phyloP scores from a whole-genome alignment of 345 rosid genomes.

The Hibiscus mutabilis region DNA sequence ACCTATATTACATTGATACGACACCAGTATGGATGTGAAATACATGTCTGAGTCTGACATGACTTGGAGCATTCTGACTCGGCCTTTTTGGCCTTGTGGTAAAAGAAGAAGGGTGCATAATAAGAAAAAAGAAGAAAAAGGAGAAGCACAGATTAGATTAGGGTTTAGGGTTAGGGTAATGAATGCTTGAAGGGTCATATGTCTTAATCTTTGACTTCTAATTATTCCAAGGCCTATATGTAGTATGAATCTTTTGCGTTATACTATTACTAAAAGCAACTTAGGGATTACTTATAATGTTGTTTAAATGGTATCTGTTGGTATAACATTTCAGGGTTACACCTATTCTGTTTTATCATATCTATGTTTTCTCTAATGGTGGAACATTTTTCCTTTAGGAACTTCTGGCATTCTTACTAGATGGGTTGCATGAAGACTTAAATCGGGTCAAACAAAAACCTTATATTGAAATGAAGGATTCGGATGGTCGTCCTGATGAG shows the following conservation, averaged over 20 bases:
- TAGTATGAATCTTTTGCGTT: not conserved
- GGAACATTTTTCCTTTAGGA: conserved; percentile 35
- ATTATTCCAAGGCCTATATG: not conserved
- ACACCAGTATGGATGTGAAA: not conserved
- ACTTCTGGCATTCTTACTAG: conserved; percentile 81
- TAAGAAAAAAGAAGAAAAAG: not conserved
- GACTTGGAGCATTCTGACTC: not conserved
- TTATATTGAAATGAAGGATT: conserved; percentile 78
- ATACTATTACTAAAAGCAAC: not conserved
- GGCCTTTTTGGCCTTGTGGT: not conserved
- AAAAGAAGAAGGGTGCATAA: not conserved
- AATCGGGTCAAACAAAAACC: conserved; percentile 83
- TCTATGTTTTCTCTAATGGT: conserved; percentile 3
- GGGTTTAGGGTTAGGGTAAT: not conserved
- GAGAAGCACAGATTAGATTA: not conserved
- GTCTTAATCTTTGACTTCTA: not conserved
- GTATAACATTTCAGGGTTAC: not conserved
- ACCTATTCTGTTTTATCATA: not conserved
- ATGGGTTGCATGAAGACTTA: conserved; percentile 93
- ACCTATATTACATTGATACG: not conserved
- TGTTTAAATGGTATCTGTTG: not conserved
- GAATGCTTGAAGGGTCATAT: not conserved
- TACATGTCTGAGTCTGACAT: not conserved
- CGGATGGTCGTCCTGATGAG: conserved; percentile 67
- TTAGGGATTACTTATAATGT: not conserved